Evolutionary conservation across 345 rosid species (phyloP).

Genomic region (Carallia pectinifolia): DNA sequence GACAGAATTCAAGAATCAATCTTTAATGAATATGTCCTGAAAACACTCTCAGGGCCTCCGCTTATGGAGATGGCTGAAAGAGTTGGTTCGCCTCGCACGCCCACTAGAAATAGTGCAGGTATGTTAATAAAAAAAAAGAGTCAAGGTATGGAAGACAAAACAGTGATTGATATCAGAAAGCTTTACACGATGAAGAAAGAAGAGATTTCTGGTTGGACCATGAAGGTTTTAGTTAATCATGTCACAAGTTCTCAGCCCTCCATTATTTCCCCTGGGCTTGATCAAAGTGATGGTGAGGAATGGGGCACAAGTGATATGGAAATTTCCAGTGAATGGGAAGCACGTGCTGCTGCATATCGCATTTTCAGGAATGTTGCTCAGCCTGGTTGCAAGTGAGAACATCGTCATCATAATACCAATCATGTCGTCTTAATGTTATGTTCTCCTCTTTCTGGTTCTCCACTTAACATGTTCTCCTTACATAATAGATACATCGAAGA

Average conservation of each 20-base stretch:
- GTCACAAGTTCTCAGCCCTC: constrained; percentile 56
- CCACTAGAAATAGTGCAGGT: too few species aligned
- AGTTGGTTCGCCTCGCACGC: constrained; percentile 41
- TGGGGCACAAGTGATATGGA: constrained; percentile 32
- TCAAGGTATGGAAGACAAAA: constrained; percentile 32
- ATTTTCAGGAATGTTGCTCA: constrained; percentile 55
- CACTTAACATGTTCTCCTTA: constrained; percentile 9
- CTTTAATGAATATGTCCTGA: constrained; percentile 63
- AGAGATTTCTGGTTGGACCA: constrained; percentile 69
- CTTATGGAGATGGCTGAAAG: constrained; percentile 42
- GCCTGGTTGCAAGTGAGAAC: constrained; percentile 41
- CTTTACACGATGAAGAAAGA: constrained; percentile 63
- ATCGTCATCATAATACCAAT: neutral
- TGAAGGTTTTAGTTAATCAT: constrained; percentile 63
- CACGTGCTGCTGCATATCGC: constrained; percentile 49
- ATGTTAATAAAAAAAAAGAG: too few species aligned
- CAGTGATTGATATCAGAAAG: constrained; percentile 46
- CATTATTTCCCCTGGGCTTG: constrained; percentile 51
- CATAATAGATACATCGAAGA: constrained; percentile 53
- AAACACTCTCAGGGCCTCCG: constrained; percentile 60
- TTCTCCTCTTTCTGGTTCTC: constrained; percentile 1
- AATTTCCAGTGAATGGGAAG: constrained; percentile 65
- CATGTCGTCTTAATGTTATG: neutral
- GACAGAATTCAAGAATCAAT: constrained; percentile 74
- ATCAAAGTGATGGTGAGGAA: constrained; percentile 22